Conservation (phyloP, 164 flowering plant genomes). For the Warburgia ugandensis region DNA sequence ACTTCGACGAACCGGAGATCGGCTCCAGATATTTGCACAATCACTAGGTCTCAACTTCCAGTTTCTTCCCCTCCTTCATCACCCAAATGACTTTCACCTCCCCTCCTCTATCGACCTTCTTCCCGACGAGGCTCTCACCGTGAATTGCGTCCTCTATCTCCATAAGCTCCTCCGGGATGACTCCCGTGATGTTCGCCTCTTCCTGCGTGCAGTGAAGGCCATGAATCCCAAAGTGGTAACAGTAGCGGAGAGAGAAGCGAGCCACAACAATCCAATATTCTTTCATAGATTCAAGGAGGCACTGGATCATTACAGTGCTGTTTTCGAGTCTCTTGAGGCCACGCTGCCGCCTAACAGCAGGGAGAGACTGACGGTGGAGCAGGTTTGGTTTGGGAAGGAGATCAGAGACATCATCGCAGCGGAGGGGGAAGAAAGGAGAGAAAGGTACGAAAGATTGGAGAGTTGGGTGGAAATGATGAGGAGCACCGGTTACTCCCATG, state of each 20-base stretch:
- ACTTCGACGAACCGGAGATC: conserved; percentile 67
- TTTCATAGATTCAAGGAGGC: conserved; percentile 62
- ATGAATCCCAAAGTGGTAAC: conserved; percentile 73
- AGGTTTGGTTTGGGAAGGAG: conserved; percentile 75
- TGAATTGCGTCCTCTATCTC: conserved; percentile 61
- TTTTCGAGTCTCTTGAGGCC: conserved; percentile 84
- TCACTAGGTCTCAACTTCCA: conserved; percentile 70
- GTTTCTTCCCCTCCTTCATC: conserved; percentile 56
- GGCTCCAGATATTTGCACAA: conserved; percentile 62
- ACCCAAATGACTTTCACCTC: conserved; percentile 17
- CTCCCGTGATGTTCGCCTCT: conserved; percentile 18
- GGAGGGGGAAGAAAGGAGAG: conserved; percentile 51
- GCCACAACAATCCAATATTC: conserved; percentile 58
- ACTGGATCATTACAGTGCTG: conserved; percentile 60
- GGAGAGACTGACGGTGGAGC: conserved; percentile 73
- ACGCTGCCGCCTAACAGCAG: conserved; percentile 72
- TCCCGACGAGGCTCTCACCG: conserved; percentile 62
- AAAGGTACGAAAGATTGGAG: conserved; percentile 58
- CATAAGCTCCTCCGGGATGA: conserved; percentile 52
- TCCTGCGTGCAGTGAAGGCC: conserved; percentile 54
- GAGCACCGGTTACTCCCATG: conserved; percentile 47
- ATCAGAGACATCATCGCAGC: conserved; percentile 51
- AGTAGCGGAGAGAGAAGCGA: conserved; percentile 68
- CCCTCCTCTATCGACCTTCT: conserved; percentile 24
- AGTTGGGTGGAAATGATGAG: conserved; percentile 66